Percentiles rank a stretch among this genome's conserved stretches.
Conservation (phyloP, 2,329 filamentous ascomycete genomes). For the Calonectria hawksworthii region DNA sequence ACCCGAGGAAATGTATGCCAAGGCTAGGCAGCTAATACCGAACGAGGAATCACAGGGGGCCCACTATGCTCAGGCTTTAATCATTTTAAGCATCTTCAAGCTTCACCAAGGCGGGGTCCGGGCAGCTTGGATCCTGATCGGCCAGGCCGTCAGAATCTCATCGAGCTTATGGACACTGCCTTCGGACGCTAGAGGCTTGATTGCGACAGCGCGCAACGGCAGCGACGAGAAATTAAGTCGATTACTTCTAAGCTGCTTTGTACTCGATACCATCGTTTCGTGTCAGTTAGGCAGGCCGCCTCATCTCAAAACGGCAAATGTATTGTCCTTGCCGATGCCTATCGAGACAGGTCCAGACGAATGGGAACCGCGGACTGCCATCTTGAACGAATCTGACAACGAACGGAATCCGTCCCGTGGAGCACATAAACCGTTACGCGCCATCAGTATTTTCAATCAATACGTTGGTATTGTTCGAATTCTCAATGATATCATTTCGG, state of each 20-base stretch:
- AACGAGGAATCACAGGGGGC: background rate
- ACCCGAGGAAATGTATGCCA: background rate
- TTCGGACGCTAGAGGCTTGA: background rate
- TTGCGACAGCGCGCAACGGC: background rate
- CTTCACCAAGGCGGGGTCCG: background rate
- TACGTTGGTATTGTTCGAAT: background rate
- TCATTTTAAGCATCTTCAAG: background rate
- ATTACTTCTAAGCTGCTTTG: background rate
- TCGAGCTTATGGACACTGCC: background rate
- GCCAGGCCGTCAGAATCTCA: background rate
- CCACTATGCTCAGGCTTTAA: background rate
- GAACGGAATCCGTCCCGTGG: background rate
- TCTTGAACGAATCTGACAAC: background rate
- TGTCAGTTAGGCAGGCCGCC: background rate
- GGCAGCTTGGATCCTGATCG: background rate
- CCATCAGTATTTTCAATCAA: background rate
- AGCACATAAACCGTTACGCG: background rate
- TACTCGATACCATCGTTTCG: background rate
- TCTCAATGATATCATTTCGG: background rate
- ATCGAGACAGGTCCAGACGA: background rate
- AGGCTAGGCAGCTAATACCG: background rate
- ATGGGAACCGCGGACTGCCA: background rate
- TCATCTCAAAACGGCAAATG: background rate
- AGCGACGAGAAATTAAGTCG: background rate
- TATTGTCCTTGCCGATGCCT: background rate